Base-by-base conservation (phyloP, 1,284 basidiomycete species). In the Malassezia psittaci region DNA sequence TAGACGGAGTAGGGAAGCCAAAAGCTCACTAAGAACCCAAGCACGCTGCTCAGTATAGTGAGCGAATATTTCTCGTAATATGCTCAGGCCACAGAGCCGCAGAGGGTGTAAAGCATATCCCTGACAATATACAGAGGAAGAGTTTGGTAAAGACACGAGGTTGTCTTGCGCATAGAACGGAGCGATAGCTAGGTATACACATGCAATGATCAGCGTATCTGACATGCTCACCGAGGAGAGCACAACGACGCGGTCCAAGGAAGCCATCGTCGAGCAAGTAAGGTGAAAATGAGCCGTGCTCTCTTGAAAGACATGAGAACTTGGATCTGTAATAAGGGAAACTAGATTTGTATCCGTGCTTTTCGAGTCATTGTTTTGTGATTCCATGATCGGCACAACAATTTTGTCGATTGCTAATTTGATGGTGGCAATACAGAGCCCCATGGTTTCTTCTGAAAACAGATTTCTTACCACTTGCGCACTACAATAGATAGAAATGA, bases 11-110 rank as follows among this genome's bases (percentile, higher is more conserved):
- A 96, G 77, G 0, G 88, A 90, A 3, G 83, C 82, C 16, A 98
- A 75, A 33, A 96, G 90, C 75, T 96, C 93, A 72, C 96, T 90
- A 18, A 98, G 85, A 61, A 96, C 93, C 90, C 90, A 96, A 1
- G 84, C 83, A 1, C 93, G 79, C 75, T 98, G 93, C 37, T 85
- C 83, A 57, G 87, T 83, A 63, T 94, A 84, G 60, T 84, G 85
- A 7, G 88, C 87, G 69, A 96, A 96, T 32, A 93, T 84, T 85
- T 89, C 67, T 8, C 58, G 62, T 60, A 96, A 83, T 56, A 93
- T 79, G 1, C 83, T 82, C 39, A 96, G 77, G 0, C 87, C 86
- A 64, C 91, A 86, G 48, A 89, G 77, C 47, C 89, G 79, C 57
- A 96, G 73, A 3, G 83, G 55, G 15, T 35, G 46, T 18, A 54